Percentiles rank a stretch among this genome's conserved stretches.
These are phyloP conservation scores for Abelmoschus esculentus DNA, from an alignment of 345 rosid species.

Conservation along the genomic window DNA sequence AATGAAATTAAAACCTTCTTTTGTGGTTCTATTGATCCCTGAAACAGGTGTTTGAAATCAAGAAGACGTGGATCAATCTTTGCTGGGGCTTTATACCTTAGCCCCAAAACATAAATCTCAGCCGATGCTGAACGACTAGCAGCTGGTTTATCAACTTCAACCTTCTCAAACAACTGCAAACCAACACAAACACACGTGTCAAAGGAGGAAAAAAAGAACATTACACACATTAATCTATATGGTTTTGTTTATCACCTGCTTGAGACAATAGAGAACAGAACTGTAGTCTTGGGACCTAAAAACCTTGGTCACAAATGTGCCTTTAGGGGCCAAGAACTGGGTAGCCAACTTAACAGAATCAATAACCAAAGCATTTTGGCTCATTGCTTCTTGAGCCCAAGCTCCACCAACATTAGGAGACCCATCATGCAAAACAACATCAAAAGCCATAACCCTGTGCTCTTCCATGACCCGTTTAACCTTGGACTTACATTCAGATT, in stretches of 20 bases:
- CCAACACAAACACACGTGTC: conserved; percentile 10
- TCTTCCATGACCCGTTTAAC: conserved; percentile 62
- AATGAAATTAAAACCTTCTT: conserved; percentile 38
- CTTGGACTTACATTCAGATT: conserved; percentile 60
- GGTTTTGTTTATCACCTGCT: conserved; percentile 37
- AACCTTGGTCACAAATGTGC: conserved; percentile 75
- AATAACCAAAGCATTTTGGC: conserved; percentile 81
- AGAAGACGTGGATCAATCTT: conserved; percentile 87
- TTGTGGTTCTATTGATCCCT: conserved; percentile 56
- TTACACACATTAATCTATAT: not conserved
- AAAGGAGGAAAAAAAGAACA: not conserved
- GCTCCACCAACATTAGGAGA: conserved; percentile 97
- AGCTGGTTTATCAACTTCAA: conserved; percentile 86
- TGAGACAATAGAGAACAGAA: conserved; percentile 68
- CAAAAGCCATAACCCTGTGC: conserved; percentile 55
- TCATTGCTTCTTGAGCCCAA: conserved; percentile 85
- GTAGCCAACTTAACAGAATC: conserved; percentile 83
- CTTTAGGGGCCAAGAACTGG: conserved; percentile 67
- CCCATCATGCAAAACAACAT: conserved; percentile 81
- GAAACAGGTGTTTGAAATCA: conserved; percentile 68
- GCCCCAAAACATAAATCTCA: conserved; percentile 75
- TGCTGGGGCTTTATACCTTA: conserved; percentile 84
- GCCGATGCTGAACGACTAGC: conserved; percentile 91
- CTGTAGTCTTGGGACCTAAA: conserved; percentile 93
- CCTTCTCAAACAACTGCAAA: conserved; percentile 79